Conservation (phyloP, 179 eudicot species). For the Corrigiola litoralis region DNA sequence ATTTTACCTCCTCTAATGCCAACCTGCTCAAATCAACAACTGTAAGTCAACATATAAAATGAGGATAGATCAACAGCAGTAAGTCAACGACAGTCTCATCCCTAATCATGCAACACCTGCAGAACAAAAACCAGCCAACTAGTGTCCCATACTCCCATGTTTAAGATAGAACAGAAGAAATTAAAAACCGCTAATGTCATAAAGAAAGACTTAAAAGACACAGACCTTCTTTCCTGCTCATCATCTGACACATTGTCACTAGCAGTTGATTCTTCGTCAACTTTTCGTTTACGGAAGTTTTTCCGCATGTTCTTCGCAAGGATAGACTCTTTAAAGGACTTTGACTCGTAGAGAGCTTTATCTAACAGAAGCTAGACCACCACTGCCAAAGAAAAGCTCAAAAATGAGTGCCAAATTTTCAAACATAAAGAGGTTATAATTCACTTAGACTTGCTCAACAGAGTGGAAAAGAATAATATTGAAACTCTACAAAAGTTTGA, state of each 20-base stretch:
- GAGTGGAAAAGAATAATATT: too few relatives aligned
- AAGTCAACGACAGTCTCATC: background rate
- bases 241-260: constrained; percentile 33
- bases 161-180: background rate
- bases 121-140: background rate
- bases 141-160: background rate
- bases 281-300: constrained; percentile 57
- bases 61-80: background rate
- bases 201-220: background rate
- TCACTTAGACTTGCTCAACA: too few relatives aligned
- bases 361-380: too few relatives aligned
- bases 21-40: constrained; percentile 36
- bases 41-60: background rate
- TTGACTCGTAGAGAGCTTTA: too few relatives aligned
- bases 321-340: too few relatives aligned
- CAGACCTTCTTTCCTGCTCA: constrained; percentile 50
- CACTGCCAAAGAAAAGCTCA: too few relatives aligned
- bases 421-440: too few relatives aligned
- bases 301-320: constrained; percentile 43
- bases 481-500: too few relatives aligned
- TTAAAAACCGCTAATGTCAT: background rate
- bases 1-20: constrained; percentile 84
- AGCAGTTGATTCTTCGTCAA: constrained; percentile 33
- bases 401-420: too few relatives aligned
- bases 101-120: too few relatives aligned